These are phyloP conservation scores for Candida glaebosa DNA, from an alignment of 805 yeast genomes.

Conservation along the genomic window DNA sequence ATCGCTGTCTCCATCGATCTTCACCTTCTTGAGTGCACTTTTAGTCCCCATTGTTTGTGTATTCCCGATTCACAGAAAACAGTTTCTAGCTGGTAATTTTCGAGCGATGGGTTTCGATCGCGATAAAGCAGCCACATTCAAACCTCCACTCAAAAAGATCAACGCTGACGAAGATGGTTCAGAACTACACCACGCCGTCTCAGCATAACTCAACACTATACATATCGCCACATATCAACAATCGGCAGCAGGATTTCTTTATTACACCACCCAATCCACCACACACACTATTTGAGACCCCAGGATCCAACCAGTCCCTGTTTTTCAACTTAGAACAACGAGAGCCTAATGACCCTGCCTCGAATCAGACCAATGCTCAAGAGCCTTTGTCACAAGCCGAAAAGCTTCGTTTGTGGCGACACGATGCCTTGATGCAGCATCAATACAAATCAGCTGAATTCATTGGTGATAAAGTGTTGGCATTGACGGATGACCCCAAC, in stretches of 20 bases:
- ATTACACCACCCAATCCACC: conserved; percentile 49
- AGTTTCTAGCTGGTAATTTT: not conserved
- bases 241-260: conserved; percentile 37
- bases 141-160: conserved; percentile 2
- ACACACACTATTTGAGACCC: conserved; percentile 40
- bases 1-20: not conserved
- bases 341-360: conserved; percentile 8
- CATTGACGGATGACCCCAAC: conserved; percentile 80
- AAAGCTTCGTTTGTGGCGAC: conserved; percentile 84
- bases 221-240: conserved; percentile 62
- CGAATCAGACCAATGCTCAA: conserved; percentile 5
- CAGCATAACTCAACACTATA: conserved; percentile 73
- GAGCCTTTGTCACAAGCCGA: conserved; percentile 76
- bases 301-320: conserved; percentile 38
- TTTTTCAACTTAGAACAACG: conserved; percentile 28
- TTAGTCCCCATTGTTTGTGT: not conserved
- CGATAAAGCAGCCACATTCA: conserved; percentile 1
- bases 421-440: conserved; percentile 89
- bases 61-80: not conserved
- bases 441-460: conserved; percentile 86
- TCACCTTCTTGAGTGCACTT: conserved; percentile 2
- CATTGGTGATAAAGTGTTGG: conserved; percentile 85
- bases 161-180: conserved; percentile 15
- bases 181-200: conserved; percentile 34
- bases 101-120: conserved; percentile 4